Conservation (phyloP, 2,329 filamentous ascomycete genomes). For the Phaeosphaeriaceae sp. region DNA sequence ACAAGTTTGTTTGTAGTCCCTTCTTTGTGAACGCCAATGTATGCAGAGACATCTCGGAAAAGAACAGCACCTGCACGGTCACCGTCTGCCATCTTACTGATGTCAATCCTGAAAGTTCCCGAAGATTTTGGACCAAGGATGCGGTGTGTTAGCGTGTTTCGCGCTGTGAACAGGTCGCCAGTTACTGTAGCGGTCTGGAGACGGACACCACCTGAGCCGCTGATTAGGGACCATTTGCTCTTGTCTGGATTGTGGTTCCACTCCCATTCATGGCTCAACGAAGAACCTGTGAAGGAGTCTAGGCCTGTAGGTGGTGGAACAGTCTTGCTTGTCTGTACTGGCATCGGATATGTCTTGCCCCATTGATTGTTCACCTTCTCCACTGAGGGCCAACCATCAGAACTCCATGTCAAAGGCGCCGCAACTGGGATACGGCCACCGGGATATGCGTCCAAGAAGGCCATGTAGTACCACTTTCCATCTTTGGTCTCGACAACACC, state of each 20-base stretch:
- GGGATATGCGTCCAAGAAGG: conserved; percentile 63
- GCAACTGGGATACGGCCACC: conserved; percentile 64
- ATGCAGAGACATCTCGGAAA: conserved; percentile 61
- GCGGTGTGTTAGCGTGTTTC: conserved; percentile 53
- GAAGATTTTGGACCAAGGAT: conserved; percentile 50
- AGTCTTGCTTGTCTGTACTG: conserved; percentile 38
- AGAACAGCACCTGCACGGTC: conserved; percentile 60
- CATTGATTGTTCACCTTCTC: conserved; percentile 55
- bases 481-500: conserved; percentile 60
- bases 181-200: conserved; percentile 61
- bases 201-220: conserved; percentile 50
- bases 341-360: conserved; percentile 53
- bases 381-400: conserved; percentile 60
- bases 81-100: conserved; percentile 57
- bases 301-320: conserved; percentile 47
- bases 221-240: conserved; percentile 52
- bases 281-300: conserved; percentile 55
- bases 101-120: conserved; percentile 60
- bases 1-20: conserved; percentile 45
- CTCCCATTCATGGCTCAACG: conserved; percentile 59
- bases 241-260: conserved; percentile 69
- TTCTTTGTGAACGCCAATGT: conserved; percentile 58
- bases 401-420: conserved; percentile 60
- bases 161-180: conserved; percentile 54
- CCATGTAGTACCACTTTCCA: conserved; percentile 65